Conservation (phyloP, 2,329 filamentous ascomycete species). For the Paracorniculantispora psalliotae region DNA sequence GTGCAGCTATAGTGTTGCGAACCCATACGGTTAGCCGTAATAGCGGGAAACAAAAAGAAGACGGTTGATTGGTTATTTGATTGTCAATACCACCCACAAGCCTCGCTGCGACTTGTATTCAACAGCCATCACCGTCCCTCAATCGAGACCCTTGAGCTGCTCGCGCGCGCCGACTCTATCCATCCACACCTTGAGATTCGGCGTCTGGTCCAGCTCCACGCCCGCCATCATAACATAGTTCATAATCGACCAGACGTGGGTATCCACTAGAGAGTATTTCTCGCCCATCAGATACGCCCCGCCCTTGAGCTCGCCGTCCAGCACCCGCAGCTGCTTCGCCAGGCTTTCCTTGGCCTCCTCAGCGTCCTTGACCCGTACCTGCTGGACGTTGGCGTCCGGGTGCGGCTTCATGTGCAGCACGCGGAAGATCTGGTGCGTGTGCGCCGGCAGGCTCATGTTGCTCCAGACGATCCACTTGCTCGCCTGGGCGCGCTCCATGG, state of each 20-base stretch:
- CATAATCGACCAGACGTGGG: conserved; percentile 11
- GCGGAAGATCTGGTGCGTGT: background rate
- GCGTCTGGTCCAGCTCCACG: background rate
- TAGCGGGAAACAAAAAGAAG: background rate
- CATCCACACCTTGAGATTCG: background rate
- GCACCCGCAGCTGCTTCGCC: background rate
- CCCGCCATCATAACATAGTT: conserved; percentile 4
- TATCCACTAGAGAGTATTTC: conserved; percentile 6
- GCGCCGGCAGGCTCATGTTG: background rate
- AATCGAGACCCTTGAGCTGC: background rate
- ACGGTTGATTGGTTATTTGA: background rate
- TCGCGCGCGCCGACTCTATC: background rate
- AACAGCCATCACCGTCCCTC: too few species aligned
- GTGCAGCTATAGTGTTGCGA: too few species aligned
- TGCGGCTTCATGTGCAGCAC: background rate
- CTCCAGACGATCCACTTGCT: conserved; percentile 15
- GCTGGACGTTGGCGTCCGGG: background rate
- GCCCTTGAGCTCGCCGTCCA: background rate
- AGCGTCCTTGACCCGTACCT: background rate
- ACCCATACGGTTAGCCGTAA: too few species aligned
- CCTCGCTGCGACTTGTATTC: too few species aligned
- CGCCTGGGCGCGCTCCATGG: conserved; percentile 8
- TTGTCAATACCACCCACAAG: too few species aligned
- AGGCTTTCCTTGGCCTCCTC: conserved; percentile 3
- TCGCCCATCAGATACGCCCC: conserved; percentile 1